These are phyloP conservation scores for Margaritispora aquatica DNA, from an alignment of 495 filamentous ascomycete genomes.

Conservation along the genomic window DNA sequence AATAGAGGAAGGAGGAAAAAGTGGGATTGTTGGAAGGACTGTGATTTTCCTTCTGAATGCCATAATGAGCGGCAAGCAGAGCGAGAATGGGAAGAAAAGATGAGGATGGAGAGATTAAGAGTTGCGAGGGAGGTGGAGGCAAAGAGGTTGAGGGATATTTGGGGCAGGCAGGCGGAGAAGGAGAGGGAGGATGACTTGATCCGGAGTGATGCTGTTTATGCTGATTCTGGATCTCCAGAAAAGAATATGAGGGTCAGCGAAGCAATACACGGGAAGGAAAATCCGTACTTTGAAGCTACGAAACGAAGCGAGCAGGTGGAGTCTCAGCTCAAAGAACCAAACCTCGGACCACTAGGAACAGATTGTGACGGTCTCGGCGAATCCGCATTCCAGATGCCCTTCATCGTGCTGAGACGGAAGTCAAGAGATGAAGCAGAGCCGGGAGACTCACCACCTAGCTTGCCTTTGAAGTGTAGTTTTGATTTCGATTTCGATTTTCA, in stretches of 20 bases:
- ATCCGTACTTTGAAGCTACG: not conserved
- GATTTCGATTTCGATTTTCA: not conserved
- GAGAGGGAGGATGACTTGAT: not conserved
- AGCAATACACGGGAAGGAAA: not conserved
- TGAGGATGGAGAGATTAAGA: not conserved
- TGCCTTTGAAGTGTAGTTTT: conserved; percentile 4
- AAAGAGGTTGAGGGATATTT: not conserved
- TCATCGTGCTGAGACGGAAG: not conserved
- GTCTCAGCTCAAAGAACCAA: not conserved
- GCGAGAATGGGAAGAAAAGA: conserved; percentile 10
- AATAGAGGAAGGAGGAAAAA: not conserved
- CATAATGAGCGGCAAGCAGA: conserved; percentile 24
- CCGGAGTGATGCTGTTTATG: not conserved
- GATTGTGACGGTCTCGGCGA: conserved; percentile 12
- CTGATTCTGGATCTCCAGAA: not conserved
- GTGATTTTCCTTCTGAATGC: conserved; percentile 40
- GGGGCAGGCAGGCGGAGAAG: not conserved
- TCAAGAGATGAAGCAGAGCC: not conserved
- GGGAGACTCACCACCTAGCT: not conserved
- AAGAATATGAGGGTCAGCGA: not conserved
- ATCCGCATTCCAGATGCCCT: not conserved
- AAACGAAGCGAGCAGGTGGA: too few species aligned
- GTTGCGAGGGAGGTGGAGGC: not conserved
- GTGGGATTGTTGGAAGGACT: conserved; percentile 33
- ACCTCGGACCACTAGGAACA: conserved; percentile 1